Evolutionary conservation across 805 yeast genomes (phyloP).

Genomic region (Scheffersomyces stipitis): DNA sequence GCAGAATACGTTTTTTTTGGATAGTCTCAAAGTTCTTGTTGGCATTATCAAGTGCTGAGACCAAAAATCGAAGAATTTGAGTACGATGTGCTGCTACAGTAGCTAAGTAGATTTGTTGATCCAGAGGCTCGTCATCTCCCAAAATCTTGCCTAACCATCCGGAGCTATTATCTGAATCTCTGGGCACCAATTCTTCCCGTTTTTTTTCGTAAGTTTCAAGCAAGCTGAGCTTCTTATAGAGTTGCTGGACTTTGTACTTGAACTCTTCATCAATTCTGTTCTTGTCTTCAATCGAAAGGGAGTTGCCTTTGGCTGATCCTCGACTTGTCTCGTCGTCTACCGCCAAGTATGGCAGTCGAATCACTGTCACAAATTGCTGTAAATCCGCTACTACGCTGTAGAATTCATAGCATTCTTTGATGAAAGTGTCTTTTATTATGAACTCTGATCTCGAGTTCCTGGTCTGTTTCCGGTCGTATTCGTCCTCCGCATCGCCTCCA

Average conservation of each 20-base stretch:
- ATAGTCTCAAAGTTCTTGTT: conserved; percentile 48
- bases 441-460: conserved; percentile 3
- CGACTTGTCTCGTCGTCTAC: conserved; percentile 15
- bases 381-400: conserved; percentile 31
- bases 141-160: conserved; percentile 15
- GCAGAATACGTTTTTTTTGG: conserved; percentile 47
- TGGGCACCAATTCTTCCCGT: conserved; percentile 27
- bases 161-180: conserved; percentile 2
- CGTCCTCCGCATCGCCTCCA: conserved; percentile 5
- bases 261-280: conserved; percentile 57
- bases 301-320: conserved; percentile 4
- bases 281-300: conserved; percentile 47
- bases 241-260: conserved; percentile 49
- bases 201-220: conserved; percentile 53
- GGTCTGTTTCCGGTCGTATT: conserved; percentile 7
- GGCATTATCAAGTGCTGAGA: conserved; percentile 40
- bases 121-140: conserved; percentile 34
- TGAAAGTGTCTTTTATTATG: conserved; percentile 37
- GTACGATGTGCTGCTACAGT: conserved; percentile 46
- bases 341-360: conserved; percentile 35
- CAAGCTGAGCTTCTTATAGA: conserved; percentile 49
- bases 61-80: conserved; percentile 50
- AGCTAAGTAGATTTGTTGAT: conserved; percentile 30
- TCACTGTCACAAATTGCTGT: conserved; percentile 28
- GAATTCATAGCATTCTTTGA: conserved; percentile 39